A percentile compares a stretch with the other conserved stretches of the same genome.
Conservation (phyloP, 306 rosid genomes). For the Acmispon strigosus region DNA sequence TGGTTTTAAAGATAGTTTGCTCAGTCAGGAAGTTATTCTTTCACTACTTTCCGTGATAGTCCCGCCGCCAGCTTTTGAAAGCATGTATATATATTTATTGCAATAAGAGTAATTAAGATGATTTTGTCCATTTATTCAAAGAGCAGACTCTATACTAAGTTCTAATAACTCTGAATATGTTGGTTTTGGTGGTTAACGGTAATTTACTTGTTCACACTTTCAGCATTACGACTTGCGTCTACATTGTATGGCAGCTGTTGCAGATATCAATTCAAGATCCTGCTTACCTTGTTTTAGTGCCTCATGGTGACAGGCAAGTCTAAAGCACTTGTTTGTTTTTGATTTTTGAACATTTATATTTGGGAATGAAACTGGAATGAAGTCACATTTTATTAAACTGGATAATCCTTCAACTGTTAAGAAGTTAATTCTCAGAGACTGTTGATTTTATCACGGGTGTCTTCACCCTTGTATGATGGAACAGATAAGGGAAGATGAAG, state of each 20-base stretch:
- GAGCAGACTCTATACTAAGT: not conserved
- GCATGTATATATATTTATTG: too few relatives aligned
- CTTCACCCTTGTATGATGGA: not conserved
- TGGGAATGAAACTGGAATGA: not conserved
- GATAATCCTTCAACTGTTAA: too few relatives aligned
- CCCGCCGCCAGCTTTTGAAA: too few relatives aligned
- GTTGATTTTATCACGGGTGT: not conserved
- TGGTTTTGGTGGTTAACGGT: conserved; percentile 3
- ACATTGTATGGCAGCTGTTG: conserved; percentile 54
- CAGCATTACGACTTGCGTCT: conserved; percentile 60
- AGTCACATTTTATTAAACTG: not conserved
- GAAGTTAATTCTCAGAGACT: too few relatives aligned
- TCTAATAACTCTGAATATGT: not conserved
- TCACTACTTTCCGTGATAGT: too few relatives aligned
- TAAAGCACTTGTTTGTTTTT: not conserved
- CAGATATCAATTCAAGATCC: conserved; percentile 65
- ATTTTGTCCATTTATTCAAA: too few relatives aligned
- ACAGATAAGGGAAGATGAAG: not conserved
- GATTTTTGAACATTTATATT: not conserved
- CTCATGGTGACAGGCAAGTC: conserved; percentile 55
- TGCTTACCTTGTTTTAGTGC: conserved; percentile 48
- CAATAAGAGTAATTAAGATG: too few relatives aligned
- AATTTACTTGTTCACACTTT: conserved; percentile 11
- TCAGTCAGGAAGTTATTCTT: too few relatives aligned
- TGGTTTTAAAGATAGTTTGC: too few relatives aligned